Evolutionary conservation across 352 stramenopile genomes (phyloP).

Genomic region (Saprolegnia diclina): DNA sequence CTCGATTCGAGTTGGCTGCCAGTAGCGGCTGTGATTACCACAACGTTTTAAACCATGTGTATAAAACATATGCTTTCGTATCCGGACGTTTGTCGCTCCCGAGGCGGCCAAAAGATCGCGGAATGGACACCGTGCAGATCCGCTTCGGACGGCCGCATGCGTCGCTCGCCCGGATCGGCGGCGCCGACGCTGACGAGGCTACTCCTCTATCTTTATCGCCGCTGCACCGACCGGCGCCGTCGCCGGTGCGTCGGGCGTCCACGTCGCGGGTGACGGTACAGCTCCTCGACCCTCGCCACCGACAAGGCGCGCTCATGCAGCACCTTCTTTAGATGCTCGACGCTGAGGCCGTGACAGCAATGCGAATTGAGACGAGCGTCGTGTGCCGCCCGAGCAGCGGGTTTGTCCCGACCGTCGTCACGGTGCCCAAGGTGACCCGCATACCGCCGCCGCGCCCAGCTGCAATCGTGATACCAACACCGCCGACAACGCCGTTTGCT

Average conservation of each 20-base stretch:
- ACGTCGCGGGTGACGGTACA: background rate
- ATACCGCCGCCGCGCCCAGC: background rate
- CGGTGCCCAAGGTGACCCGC: conserved; percentile 1
- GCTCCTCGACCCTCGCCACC: background rate
- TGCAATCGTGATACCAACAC: background rate
- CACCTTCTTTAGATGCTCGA: background rate
- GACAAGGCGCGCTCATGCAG: background rate
- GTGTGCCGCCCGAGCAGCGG: conserved; percentile 18
- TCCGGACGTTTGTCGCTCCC: too few species aligned
- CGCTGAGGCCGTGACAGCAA: background rate
- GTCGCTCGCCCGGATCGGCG: conserved; percentile 10
- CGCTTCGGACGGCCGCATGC: conserved; percentile 17
- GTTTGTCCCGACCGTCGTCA: conserved; percentile 22
- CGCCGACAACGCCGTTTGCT: background rate
- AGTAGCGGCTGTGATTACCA: too few species aligned
- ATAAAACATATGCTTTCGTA: too few species aligned
- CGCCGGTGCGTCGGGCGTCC: conserved; percentile 2
- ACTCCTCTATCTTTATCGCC: background rate
- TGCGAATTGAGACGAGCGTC: conserved; percentile 16
- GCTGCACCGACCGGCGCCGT: background rate
- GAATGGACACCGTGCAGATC: conserved; percentile 19
- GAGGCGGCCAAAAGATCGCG: too few species aligned
- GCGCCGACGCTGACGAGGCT: background rate
- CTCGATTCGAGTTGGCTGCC: too few species aligned
- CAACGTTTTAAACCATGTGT: too few species aligned